phyloP scores from a whole-genome alignment of 148 eudicot genomes.

The Nyssa sinensis region DNA sequence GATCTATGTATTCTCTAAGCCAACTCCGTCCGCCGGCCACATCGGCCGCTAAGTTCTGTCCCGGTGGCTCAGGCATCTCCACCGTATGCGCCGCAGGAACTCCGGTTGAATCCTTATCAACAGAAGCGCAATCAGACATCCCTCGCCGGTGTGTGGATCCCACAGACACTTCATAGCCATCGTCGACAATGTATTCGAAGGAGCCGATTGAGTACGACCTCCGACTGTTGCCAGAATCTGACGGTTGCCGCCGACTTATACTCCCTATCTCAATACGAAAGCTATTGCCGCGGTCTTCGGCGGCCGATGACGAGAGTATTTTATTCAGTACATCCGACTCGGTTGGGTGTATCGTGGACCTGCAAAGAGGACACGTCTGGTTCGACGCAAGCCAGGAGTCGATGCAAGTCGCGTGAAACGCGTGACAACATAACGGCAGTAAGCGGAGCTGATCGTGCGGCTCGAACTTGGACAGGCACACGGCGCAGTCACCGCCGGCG shows the following conservation, averaged over 20 bases:
- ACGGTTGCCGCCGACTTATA: slow-evolving; percentile 44
- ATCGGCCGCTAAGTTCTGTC: slow-evolving; percentile 26
- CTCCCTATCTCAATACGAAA: slow-evolving; percentile 81
- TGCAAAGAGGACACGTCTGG: slow-evolving; percentile 79
- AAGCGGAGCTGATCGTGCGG: slow-evolving; percentile 64
- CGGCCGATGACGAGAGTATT: slow-evolving; percentile 22
- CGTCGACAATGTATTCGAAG: slow-evolving; percentile 64
- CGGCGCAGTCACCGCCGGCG: slow-evolving; percentile 69
- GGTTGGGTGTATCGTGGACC: slow-evolving; percentile 59
- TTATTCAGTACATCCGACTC: slow-evolving; percentile 43
- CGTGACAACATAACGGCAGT: slow-evolving; percentile 86
- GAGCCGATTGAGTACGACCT: slow-evolving; percentile 67
- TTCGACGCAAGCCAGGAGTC: slow-evolving; percentile 77
- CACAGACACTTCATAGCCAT: slow-evolving; percentile 47
- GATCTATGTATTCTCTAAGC: slow-evolving; percentile 70
- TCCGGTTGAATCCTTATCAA: slow-evolving; percentile 37
- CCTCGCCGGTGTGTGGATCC: slow-evolving; percentile 33
- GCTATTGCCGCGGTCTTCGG: slow-evolving; percentile 32
- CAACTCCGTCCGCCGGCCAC: slow-evolving; percentile 46
- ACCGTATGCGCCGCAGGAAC: not conserved
- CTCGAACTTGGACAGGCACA: slow-evolving; percentile 82
- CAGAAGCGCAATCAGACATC: slow-evolving; percentile 16
- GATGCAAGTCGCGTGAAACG: slow-evolving; percentile 72
- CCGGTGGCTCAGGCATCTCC: slow-evolving; percentile 25
- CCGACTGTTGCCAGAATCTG: slow-evolving; percentile 31